These are phyloP conservation scores for Cladosporium austrohemisphaericum DNA, from an alignment of 2,329 filamentous ascomycete species.

Conservation along the genomic window DNA sequence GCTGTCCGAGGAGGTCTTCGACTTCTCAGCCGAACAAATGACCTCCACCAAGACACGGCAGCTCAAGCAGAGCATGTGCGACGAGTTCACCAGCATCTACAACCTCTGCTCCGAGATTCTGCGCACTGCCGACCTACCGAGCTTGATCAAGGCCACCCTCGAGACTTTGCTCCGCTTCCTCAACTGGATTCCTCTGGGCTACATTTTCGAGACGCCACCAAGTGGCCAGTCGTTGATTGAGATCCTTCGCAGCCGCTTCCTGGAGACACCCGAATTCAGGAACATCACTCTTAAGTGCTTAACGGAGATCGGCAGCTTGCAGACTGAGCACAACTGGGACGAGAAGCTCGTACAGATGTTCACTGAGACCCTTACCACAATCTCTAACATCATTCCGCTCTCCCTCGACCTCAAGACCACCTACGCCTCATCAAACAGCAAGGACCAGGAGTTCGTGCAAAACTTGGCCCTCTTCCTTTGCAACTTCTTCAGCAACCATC, in stretches of 20 bases:
- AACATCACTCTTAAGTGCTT: slow-evolving; percentile 95
- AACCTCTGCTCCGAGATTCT: slow-evolving; percentile 95
- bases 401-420: slow-evolving; percentile 86
- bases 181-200: slow-evolving; percentile 98
- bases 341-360: slow-evolving; percentile 98
- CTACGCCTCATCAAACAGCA: slow-evolving; percentile 85
- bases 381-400: slow-evolving; percentile 88
- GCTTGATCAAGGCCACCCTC: slow-evolving; percentile 90
- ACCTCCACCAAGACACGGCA: slow-evolving; percentile 96
- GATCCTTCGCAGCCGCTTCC: slow-evolving; percentile 84
- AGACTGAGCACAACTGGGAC: slow-evolving; percentile 82
- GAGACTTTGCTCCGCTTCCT: slow-evolving; percentile 94
- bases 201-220: slow-evolving; percentile 90
- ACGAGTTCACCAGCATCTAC: slow-evolving; percentile 98
- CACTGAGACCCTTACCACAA: slow-evolving; percentile 88
- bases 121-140: slow-evolving; percentile 81
- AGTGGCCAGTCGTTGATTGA: slow-evolving; percentile 69
- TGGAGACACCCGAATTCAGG: slow-evolving; percentile 90
- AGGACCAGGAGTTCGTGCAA: slow-evolving; percentile 96
- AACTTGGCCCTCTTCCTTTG: slow-evolving; percentile 93
- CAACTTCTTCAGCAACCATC: slow-evolving; percentile 93
- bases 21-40: slow-evolving; percentile 98
- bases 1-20: slow-evolving; percentile 96
- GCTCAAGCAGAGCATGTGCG: slow-evolving; percentile 97
- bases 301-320: slow-evolving; percentile 92